phyloP scores from a whole-genome alignment of 2,329 filamentous ascomycete genomes.

The Colletotrichum caudatum region DNA sequence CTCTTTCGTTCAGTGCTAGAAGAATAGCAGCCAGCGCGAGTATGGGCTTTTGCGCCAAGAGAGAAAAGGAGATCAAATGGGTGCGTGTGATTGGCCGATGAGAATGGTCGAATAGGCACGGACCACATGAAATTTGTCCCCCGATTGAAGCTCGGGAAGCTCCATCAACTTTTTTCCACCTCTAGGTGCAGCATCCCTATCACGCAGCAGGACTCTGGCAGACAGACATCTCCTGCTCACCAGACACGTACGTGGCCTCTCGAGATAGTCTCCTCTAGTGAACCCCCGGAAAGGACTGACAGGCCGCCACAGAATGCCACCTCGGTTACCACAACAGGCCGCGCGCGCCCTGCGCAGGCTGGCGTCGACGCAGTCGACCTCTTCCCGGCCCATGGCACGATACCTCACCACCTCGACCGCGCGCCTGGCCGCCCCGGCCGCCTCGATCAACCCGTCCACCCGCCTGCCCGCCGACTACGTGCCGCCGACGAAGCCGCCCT shows the following conservation, averaged over 20 bases:
- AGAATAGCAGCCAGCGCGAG: neutral
- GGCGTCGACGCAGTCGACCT: constrained; percentile 26
- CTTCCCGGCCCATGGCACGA: constrained; percentile 23
- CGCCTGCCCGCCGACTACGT: constrained; percentile 61
- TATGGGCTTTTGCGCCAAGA: neutral
- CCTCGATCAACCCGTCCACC: constrained; percentile 45
- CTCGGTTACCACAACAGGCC: constrained; percentile 40
- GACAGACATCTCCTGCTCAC: constrained; percentile 20
- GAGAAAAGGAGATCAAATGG: neutral
- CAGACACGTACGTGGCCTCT: constrained; percentile 24
- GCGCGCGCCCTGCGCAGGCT: constrained; percentile 41
- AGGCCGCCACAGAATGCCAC: constrained; percentile 30
- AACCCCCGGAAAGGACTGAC: neutral
- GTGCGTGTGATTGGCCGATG: constrained; percentile 36
- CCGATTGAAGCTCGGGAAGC: constrained; percentile 34
- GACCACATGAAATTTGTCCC: constrained; percentile 41
- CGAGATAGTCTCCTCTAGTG: neutral
- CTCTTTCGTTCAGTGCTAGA: neutral
- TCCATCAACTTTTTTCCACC: constrained; percentile 40
- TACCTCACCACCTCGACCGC: constrained; percentile 33
- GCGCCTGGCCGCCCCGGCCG: constrained; percentile 45
- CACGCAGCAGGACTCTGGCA: constrained; percentile 27
- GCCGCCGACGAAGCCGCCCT: constrained; percentile 84
- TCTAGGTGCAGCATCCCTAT: constrained; percentile 20
- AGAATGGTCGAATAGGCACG: neutral